Evolutionary conservation across 768 basidiomycete genomes (phyloP), one percentile per base, ranked within the genome.

Genomic region (Asterophora parasitica): DNA sequence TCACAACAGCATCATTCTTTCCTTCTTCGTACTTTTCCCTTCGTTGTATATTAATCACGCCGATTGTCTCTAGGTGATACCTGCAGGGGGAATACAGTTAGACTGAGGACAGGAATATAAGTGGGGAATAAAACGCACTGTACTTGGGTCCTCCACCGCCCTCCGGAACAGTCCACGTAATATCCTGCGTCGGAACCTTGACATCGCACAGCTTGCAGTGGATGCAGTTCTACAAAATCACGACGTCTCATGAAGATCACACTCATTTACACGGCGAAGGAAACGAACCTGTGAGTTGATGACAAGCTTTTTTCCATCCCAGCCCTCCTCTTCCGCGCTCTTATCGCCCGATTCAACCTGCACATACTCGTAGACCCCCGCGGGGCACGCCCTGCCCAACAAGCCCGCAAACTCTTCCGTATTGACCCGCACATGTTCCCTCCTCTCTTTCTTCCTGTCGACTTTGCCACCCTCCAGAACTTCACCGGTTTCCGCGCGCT

Each of bases 81-180:
- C 48, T 50, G 23, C 11, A 23, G 20, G 6, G 10, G 40, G 44
- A 16, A 49, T 36, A n/a, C 36, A 16, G 16, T 13, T 8, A 35
- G 13, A 10, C 16, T n/a, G 19, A 20, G 8, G 10, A 26, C 15
- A 16, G 9, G 33, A n/a, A 23, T 12, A 15, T 20, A 15, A 48
- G 23, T 6, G n/a, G n/a, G n/a, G 9, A 31, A 31, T 3, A 8
- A 69, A n/a, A 67, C 76, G 55, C 50, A 95, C 93, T 88, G 62
- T 96, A 98, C 65, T 95, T 95, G 31, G 94, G 95, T 43, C 95
- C 95, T 27, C 95, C 95, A 10, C 92, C 88, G 9, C 94, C 95
- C 68, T 98, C 93, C 0, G 96, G 96, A 0, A 96, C 92, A 4
- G 83, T 86, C 95, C 95, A 98, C 12, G 85, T 90, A 56, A 99